phyloP scores from a whole-genome alignment of 2,329 filamentous ascomycete genomes.

The Polytolypa hystricis region DNA sequence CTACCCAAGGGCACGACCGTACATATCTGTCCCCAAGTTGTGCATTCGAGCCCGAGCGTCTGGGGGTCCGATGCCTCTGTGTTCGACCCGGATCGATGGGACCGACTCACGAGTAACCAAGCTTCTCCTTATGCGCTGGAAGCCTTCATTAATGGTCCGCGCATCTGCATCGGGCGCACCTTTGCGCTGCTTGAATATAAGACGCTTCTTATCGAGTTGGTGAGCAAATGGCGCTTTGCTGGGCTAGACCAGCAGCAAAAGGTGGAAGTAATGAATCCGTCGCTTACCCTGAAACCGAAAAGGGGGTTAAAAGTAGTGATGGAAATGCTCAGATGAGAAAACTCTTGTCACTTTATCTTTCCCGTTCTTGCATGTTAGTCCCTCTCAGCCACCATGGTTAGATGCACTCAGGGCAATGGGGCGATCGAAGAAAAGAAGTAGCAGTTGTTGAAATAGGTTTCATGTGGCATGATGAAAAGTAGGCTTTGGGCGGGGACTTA shows the following conservation, averaged over 20 bases:
- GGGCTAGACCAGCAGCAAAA: slow-evolving; percentile 1
- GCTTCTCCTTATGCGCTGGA: slow-evolving; percentile 14
- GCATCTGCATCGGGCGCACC: slow-evolving; percentile 9
- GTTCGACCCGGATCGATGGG: slow-evolving; percentile 14
- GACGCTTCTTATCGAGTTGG: slow-evolving; percentile 10
- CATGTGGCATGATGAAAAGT: no score
- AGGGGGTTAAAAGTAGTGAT: background rate
- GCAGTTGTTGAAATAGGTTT: no score
- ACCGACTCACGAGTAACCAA: slow-evolving; percentile 8
- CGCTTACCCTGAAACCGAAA: slow-evolving; percentile 2
- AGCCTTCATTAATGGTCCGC: slow-evolving; percentile 9
- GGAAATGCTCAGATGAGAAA: no score
- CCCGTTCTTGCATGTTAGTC: background rate
- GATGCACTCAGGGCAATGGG: no score
- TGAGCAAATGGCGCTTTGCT: slow-evolving; percentile 8
- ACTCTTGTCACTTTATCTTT: slow-evolving; percentile 7
- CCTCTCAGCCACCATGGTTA: no score
- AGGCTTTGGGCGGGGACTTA: no score
- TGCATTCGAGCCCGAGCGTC: slow-evolving; percentile 11
- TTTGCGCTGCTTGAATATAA: slow-evolving; percentile 17
- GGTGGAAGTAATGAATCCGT: background rate
- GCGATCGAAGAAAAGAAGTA: no score
- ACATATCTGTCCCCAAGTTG: background rate
- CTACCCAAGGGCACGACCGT: background rate
- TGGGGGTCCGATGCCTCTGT: slow-evolving; percentile 12